These are phyloP conservation scores for Misopates orontium DNA, from an alignment of 257 asterid species.

Conservation along the genomic window DNA sequence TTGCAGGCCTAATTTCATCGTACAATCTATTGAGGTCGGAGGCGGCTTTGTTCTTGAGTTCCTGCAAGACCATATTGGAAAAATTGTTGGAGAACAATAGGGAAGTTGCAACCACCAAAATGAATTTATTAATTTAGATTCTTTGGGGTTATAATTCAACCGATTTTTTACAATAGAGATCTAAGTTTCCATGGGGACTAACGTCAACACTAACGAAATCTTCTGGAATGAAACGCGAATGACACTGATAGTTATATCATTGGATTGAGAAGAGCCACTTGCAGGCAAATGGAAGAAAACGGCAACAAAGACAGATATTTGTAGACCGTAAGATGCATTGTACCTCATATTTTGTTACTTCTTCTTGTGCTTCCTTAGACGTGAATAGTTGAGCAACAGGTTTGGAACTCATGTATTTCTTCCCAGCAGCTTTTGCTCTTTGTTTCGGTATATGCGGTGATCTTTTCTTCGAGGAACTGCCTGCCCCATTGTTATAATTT, in stretches of 20 bases:
- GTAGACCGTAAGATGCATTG: background rate
- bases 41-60: slow-evolving; percentile 54
- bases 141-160: too few species aligned
- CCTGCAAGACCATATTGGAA: slow-evolving; percentile 40
- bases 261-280: background rate
- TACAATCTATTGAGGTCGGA: slow-evolving; percentile 61
- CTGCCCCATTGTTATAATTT: slow-evolving; percentile 53
- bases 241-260: background rate
- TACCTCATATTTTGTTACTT: slow-evolving; percentile 70
- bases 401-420: slow-evolving; percentile 52
- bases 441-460: slow-evolving; percentile 45
- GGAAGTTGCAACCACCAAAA: background rate
- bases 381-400: slow-evolving; percentile 64
- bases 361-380: slow-evolving; percentile 68
- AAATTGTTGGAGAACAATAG: background rate
- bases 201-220: background rate
- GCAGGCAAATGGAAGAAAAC: too few species aligned
- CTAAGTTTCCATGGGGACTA: background rate
- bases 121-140: background rate
- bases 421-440: slow-evolving; percentile 43
- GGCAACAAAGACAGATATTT: background rate
- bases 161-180: background rate
- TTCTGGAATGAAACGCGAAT: background rate
- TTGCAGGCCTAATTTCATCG: slow-evolving; percentile 87
- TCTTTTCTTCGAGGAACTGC: slow-evolving; percentile 55